Evolutionary conservation across 345 rosid species (phyloP).

Genomic region (Draba incana): DNA sequence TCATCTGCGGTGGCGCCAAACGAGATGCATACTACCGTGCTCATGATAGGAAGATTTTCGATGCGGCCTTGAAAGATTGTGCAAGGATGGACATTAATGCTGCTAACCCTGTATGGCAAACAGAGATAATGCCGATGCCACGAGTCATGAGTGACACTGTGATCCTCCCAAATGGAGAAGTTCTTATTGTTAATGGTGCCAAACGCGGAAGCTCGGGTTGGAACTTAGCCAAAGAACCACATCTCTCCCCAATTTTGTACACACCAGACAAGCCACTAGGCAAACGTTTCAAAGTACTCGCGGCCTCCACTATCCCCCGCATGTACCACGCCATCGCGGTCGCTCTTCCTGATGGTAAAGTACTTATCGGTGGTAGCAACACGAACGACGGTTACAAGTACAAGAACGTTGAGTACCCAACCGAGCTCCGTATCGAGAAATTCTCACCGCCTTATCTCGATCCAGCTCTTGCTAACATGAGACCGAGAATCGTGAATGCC

Average conservation of each 20-base stretch:
- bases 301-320: conserved; percentile 51
- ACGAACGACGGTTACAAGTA: conserved; percentile 58
- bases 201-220: conserved; percentile 62
- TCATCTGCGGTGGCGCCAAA: conserved; percentile 59
- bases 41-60: conserved; percentile 29
- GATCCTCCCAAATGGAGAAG: conserved; percentile 68
- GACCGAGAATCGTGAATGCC: conserved; percentile 42
- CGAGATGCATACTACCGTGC: conserved; percentile 47
- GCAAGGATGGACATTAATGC: conserved; percentile 54
- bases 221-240: conserved; percentile 62
- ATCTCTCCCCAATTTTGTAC: conserved; percentile 53
- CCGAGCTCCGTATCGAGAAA: conserved; percentile 68
- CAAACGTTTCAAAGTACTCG: conserved; percentile 47
- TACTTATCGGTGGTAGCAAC: conserved; percentile 71
- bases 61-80: conserved; percentile 58
- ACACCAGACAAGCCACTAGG: conserved; percentile 29
- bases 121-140: conserved; percentile 64
- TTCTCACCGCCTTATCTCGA: conserved; percentile 74
- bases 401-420: conserved; percentile 54
- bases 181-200: conserved; percentile 70
- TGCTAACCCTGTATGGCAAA: conserved; percentile 54
- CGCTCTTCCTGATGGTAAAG: conserved; percentile 59
- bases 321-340: conserved; percentile 60
- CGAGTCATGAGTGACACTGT: conserved; percentile 75
- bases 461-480: conserved; percentile 29